Base-by-base conservation (phyloP, 208 protist genomes). In the Trypanosoma caninum region DNA sequence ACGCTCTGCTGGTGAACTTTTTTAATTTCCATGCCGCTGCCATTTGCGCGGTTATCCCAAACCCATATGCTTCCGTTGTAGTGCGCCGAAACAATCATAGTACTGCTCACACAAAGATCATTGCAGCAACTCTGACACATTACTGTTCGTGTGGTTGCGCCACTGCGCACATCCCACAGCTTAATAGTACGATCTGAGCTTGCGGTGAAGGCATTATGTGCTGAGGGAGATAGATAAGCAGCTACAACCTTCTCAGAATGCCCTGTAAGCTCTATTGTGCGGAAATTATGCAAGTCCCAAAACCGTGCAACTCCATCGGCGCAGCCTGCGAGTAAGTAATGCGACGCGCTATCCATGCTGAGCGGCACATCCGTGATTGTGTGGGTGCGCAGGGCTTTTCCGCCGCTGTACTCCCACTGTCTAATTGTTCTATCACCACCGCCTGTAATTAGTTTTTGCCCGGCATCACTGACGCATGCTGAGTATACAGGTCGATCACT, bases 101-200 rank as follows among this genome's bases (percentile, higher is more conserved):
- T 76, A 28, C 70, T 70, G 4, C 61, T 48, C 10, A 83, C 69
- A 18, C 69, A 81, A 11, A 90, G 52, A 61, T 90, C 83, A 67
- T 87, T 87, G 72, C 74, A 77, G 3, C 68, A 81, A 56, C 79
- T 87, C 31, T 59, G 55, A 41, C 76, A 84, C 67, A 87, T 61
- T 31, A 85, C 50, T 34, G 83, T 90, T 16, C 75, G 61, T 53
- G 78, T 66, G 16, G 65, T 60, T 28, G 68, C 56, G 18, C 69
- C 68, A 0, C 50, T 57, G 22, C 74, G 64, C n/a, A 85, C 44
- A 45, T 90, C 83, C 80, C 83, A 90, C n/a, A 90, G 48, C 56
- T 82, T 81, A 28, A 90, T 77, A 5, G 83, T 87, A 59, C 74
- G 71, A 63, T 90, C 83, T 3, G 79, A 79, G 66, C 76, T 84